Percentiles rank a stretch among this genome's conserved stretches.
Evolutionary conservation across 2,329 filamentous ascomycete genomes (phyloP).

Genomic region (Polytolypa hystricis): DNA sequence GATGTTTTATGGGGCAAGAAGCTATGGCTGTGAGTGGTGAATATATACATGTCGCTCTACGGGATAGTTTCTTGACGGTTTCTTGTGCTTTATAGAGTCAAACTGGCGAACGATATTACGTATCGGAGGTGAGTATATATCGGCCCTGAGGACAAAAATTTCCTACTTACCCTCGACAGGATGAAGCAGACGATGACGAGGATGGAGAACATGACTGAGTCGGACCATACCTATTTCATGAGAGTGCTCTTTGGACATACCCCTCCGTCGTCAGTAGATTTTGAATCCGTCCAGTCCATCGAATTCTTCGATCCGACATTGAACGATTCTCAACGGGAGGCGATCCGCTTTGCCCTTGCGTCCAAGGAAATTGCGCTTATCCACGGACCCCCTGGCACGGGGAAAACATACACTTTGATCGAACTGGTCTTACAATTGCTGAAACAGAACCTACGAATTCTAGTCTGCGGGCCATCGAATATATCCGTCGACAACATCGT

Average conservation of each 20-base stretch:
- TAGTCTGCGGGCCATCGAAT: constrained; percentile 95
- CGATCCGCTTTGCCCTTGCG: constrained; percentile 69
- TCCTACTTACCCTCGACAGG: constrained; percentile 21
- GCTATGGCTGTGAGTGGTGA: constrained; percentile 49
- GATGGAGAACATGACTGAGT: constrained; percentile 44
- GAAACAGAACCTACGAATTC: constrained; percentile 57
- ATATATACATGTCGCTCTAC: constrained; percentile 2
- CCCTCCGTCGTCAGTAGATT: constrained; percentile 41
- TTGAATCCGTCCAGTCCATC: constrained; percentile 34
- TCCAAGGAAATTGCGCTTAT: constrained; percentile 77
- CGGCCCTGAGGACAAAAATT: neutral
- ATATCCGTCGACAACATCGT: constrained; percentile 98
- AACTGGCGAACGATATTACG: constrained; percentile 56
- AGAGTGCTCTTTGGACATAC: constrained; percentile 50
- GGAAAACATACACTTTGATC: constrained; percentile 92
- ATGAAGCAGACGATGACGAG: constrained; percentile 55
- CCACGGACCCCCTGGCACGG: constrained; percentile 89
- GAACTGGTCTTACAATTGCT: constrained; percentile 89
- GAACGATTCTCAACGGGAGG: constrained; percentile 53
- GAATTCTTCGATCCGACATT: constrained; percentile 46
- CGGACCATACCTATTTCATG: constrained; percentile 47
- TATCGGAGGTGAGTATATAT: constrained; percentile 45
- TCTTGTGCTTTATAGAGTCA: constrained; percentile 38
- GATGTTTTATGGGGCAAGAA: constrained; percentile 44
- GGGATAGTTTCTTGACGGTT: constrained; percentile 7